Percentiles rank a stretch among this genome's conserved stretches.
These are phyloP conservation scores for Chrysanthemum makinoi DNA, from an alignment of 129 eudicot genomes.

Conservation along the genomic window DNA sequence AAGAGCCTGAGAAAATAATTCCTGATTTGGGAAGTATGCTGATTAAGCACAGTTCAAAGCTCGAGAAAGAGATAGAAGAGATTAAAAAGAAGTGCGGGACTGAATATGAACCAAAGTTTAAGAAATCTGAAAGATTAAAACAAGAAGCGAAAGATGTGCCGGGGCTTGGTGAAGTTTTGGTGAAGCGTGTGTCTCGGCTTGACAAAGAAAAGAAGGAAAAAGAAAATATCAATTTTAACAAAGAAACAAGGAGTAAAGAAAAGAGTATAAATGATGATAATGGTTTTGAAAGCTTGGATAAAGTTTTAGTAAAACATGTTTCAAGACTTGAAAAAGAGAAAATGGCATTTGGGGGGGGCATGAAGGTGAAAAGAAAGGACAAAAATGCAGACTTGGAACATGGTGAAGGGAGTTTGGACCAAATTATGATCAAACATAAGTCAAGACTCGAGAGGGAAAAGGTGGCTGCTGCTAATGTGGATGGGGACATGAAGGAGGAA, in stretches of 20 bases:
- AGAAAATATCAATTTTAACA: constrained; percentile 67
- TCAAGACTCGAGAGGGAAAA: constrained; percentile 76
- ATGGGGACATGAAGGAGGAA: constrained; percentile 30
- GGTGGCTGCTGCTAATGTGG: constrained; percentile 36
- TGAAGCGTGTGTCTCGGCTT: constrained; percentile 61
- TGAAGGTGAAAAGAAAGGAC: constrained; percentile 26
- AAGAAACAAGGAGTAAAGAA: constrained; percentile 24
- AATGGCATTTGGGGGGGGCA: constrained; percentile 37
- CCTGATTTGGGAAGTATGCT: constrained; percentile 63
- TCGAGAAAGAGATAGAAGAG: constrained; percentile 73
- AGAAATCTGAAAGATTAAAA: constrained; percentile 34
- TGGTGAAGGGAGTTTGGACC: constrained; percentile 65
- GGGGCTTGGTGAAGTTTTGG: constrained; percentile 63
- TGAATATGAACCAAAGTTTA: constrained; percentile 28
- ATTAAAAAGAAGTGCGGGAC: constrained; percentile 32
- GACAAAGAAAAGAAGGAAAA: constrained; percentile 65
- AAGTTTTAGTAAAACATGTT: constrained; percentile 67
- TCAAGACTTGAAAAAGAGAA: constrained; percentile 84
- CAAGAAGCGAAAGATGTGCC: constrained; percentile 49
- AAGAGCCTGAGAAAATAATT: constrained; percentile 25
- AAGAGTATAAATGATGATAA: constrained; percentile 6
- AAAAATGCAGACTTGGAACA: constrained; percentile 25
- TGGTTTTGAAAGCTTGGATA: constrained; percentile 54
- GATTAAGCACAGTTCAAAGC: constrained; percentile 61
- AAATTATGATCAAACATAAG: constrained; percentile 58